phyloP scores from a whole-genome alignment of 2,329 filamentous ascomycete species.

The Fusarium ramigenum region DNA sequence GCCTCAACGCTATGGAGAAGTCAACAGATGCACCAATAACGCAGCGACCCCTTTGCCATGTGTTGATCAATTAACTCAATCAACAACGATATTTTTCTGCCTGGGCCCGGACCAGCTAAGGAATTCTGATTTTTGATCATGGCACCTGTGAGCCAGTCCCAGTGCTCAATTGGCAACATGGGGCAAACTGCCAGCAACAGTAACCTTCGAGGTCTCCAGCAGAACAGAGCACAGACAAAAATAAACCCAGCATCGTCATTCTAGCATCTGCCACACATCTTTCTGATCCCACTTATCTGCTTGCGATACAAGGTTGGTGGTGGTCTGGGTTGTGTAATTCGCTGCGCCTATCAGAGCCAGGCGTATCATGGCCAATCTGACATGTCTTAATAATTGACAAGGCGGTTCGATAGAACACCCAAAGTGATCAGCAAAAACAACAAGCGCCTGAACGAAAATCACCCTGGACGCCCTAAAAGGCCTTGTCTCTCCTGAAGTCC shows the following conservation, averaged over 20 bases:
- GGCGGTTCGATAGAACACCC: neutral
- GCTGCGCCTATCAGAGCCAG: neutral
- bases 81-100: slow-evolving; percentile 25
- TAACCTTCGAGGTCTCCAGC: neutral
- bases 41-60: neutral
- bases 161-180: slow-evolving; percentile 15
- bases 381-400: slow-evolving; percentile 2
- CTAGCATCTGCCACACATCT: slow-evolving; percentile 17
- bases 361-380: neutral
- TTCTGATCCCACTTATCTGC: slow-evolving; percentile 18
- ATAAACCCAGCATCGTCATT: slow-evolving; percentile 17
- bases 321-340: slow-evolving; percentile 13
- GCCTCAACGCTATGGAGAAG: slow-evolving; percentile 18
- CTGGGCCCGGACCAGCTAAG: slow-evolving; percentile 4
- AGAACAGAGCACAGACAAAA: slow-evolving; percentile 22
- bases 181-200: neutral
- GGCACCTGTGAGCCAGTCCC: neutral
- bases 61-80: slow-evolving; percentile 10
- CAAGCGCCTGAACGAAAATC: slow-evolving; percentile 11
- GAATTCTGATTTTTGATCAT: slow-evolving; percentile 1
- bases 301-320: slow-evolving; percentile 6
- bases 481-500: slow-evolving; percentile 19
- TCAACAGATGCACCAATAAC: slow-evolving; percentile 12
- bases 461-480: slow-evolving; percentile 9
- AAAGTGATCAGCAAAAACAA: neutral